Evolutionary conservation across 2,329 filamentous ascomycete genomes (phyloP), one percentile per base, ranked within the genome.

Genomic region (Thermomyces lanuginosus): DNA sequence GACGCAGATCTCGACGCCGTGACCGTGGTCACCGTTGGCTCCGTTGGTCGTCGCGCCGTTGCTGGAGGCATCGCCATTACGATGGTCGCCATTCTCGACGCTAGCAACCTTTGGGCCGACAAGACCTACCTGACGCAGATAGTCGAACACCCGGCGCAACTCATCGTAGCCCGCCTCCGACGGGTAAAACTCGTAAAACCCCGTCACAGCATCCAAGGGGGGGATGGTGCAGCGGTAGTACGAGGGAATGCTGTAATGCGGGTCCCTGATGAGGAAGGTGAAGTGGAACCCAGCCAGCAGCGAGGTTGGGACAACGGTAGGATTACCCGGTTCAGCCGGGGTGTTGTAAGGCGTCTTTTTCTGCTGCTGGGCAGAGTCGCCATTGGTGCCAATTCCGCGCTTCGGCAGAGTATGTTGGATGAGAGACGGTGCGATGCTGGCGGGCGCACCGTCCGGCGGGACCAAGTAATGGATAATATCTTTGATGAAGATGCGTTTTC

Each of bases 401-500:
- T 68, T 67, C 40, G 60, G 58, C n/a, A n/a, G n/a, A n/a, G n/a
- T n/a, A n/a, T n/a, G n/a, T 41, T 55, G 53, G 26, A 56, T 46
- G 26, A 93, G 64, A n/a, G 82, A 92, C 2, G 79, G 78, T 6
- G 81, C 83, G 33, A 89, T 71, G 25, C 61, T 63, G 26, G 80
- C 69, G 8, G 68, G 62, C 43, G 76, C 67, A 24, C 66, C 63
- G 36, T 77, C 61, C 3, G 81, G 80, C 4, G 83, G 78, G 37
- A 92, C 64, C 38, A 93, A 64, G 53, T 95, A 95, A 56, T 93
- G 77, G 30, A 79, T 76, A 60, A 95, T 98, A 53, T 95, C 89
- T 56, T 98, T 98, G 67, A 98, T 89, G 60, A 95, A 93, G 43
- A 92, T 61, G 41, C 86, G 79, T 61, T 92, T 92, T 44, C 74